Evolutionary conservation across 2,329 filamentous ascomycete genomes (phyloP).

Genomic region (Trichoderma cornu-damae): DNA sequence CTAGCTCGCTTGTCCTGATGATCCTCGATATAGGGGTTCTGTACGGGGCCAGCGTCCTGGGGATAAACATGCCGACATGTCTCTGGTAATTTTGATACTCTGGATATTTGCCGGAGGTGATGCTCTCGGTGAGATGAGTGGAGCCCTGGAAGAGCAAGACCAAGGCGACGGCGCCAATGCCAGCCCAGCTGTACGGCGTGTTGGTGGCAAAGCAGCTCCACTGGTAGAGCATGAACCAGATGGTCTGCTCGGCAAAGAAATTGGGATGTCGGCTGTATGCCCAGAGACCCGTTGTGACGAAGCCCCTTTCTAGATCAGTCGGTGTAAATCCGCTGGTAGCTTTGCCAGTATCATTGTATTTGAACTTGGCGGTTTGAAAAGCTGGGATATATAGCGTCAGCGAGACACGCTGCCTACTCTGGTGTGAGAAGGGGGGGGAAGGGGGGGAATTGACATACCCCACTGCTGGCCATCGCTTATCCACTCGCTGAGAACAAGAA

Average conservation of each 20-base stretch:
- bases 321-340: constrained; percentile 60
- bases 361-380: constrained; percentile 74
- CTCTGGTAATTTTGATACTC: constrained; percentile 83
- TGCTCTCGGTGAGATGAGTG: constrained; percentile 78
- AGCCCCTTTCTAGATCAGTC: constrained; percentile 82
- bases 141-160: constrained; percentile 83
- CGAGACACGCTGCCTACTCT: too few relatives aligned
- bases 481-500: constrained; percentile 60
- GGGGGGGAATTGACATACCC: constrained; percentile 54
- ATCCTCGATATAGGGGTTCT: constrained; percentile 41
- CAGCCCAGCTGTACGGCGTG: constrained; percentile 72
- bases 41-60: constrained; percentile 47
- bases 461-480: constrained; percentile 92
- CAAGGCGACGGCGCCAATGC: constrained; percentile 62
- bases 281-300: constrained; percentile 79
- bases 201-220: constrained; percentile 76
- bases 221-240: constrained; percentile 84
- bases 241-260: constrained; percentile 83
- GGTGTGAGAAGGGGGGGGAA: background rate
- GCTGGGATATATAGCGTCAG: constrained; percentile 38
- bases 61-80: constrained; percentile 78
- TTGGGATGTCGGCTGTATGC: constrained; percentile 89
- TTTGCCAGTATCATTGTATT: constrained; percentile 68
- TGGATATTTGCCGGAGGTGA: constrained; percentile 77
- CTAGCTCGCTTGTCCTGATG: constrained; percentile 48